A percentile compares a stretch with the other conserved stretches of the same genome.
phyloP scores from a whole-genome alignment of 83 land plant species.

The Picea mariana region DNA sequence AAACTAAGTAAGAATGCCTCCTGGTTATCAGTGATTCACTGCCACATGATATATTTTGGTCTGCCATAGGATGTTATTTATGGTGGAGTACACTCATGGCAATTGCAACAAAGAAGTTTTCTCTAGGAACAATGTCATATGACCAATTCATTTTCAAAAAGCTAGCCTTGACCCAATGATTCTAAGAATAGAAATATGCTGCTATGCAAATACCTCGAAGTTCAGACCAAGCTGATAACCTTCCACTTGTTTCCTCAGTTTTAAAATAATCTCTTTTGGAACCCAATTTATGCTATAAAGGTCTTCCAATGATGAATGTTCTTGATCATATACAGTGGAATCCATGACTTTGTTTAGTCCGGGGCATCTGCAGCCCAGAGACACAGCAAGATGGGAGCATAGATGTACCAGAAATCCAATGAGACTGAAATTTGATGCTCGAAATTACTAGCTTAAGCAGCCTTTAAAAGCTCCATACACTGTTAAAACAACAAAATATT shows the following conservation, averaged over 20 bases:
- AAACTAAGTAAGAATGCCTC: background rate
- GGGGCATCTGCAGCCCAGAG: conserved; percentile 5
- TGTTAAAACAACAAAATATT: background rate
- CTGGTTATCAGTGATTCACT: background rate
- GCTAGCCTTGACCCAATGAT: background rate
- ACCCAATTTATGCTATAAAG: conserved; percentile 43
- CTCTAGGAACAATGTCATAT: background rate
- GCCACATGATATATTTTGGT: background rate
- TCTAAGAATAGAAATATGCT: background rate
- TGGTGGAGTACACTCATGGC: background rate
- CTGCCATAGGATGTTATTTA: background rate
- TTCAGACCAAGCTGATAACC: conserved; percentile 71
- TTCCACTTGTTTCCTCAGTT: conserved; percentile 60
- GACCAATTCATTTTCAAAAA: background rate
- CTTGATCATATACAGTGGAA: background rate
- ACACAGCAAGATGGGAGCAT: background rate
- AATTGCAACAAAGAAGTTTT: background rate
- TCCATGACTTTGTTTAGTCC: conserved; percentile 5
- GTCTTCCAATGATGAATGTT: conserved; percentile 37
- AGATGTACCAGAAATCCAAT: conserved; percentile 1
- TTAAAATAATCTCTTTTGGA: conserved; percentile 61
- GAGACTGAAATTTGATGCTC: too few species aligned
- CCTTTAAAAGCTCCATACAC: background rate
- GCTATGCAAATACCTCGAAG: conserved; percentile 45
- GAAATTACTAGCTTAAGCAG: background rate